These are phyloP conservation scores for Cordyceps farinosa DNA, from an alignment of 2,329 filamentous ascomycete species.

Conservation along the genomic window DNA sequence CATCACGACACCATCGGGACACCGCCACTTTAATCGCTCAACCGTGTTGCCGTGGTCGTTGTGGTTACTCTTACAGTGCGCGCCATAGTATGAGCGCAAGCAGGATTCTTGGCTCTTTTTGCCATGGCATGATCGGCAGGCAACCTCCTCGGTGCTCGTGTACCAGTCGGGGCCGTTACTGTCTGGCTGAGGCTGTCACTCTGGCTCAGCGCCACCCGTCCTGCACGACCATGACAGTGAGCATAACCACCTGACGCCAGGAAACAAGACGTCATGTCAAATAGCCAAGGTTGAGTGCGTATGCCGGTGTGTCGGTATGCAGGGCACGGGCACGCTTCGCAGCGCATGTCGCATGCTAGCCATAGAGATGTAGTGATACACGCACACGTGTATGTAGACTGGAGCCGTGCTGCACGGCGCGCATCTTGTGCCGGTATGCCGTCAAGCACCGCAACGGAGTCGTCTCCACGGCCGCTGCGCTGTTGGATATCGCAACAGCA, in stretches of 20 bases:
- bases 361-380: not conserved
- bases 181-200: not conserved
- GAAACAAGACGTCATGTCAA: not conserved
- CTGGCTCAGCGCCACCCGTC: not conserved
- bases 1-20: not conserved
- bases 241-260: not conserved
- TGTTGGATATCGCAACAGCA: not conserved
- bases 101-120: not conserved
- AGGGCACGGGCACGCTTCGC: not conserved
- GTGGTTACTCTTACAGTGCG: not conserved
- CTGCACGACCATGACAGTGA: not conserved
- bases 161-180: not conserved
- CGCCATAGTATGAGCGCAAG: not conserved
- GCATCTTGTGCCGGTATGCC: not conserved
- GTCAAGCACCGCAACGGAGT: not conserved
- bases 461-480: not conserved
- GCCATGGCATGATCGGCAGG: not conserved
- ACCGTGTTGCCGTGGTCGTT: not conserved
- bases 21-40: constrained; percentile 12
- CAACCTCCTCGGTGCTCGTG: not conserved
- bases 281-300: not conserved
- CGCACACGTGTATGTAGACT: not conserved
- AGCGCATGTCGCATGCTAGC: not conserved
- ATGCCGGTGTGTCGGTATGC: not conserved
- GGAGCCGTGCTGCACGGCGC: not conserved